These are phyloP conservation scores for Chrysosporium keratinophilum DNA, from an alignment of 2,329 filamentous ascomycete species.

Conservation along the genomic window DNA sequence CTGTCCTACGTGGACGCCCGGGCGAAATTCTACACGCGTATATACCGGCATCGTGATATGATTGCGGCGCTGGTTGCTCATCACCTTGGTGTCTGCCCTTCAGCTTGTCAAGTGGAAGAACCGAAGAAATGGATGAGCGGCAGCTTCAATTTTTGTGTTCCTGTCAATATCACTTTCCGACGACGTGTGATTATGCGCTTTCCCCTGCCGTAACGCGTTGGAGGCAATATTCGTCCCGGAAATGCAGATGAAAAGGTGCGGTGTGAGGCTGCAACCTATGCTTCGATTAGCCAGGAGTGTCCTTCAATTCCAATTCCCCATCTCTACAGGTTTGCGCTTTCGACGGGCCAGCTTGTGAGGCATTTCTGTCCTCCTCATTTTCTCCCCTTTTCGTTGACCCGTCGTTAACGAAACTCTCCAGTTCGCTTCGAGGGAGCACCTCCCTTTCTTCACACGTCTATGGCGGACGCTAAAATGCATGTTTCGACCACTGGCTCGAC, in stretches of 20 bases:
- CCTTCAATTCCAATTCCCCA: slow-evolving; percentile 15
- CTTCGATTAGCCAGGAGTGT: slow-evolving; percentile 12
- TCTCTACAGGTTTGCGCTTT: slow-evolving; percentile 19
- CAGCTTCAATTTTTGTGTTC: slow-evolving; percentile 31
- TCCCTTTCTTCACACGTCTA: slow-evolving; percentile 3
- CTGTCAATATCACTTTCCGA: slow-evolving; percentile 1
- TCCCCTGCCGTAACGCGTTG: slow-evolving; percentile 10
- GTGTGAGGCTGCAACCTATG: slow-evolving; percentile 15
- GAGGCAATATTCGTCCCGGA: slow-evolving; percentile 9
- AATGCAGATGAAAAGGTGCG: slow-evolving; percentile 11
- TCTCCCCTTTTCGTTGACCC: background rate
- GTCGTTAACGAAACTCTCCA: background rate
- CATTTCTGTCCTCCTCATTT: background rate
- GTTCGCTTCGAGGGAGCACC: slow-evolving; percentile 2
- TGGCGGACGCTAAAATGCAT: slow-evolving; percentile 1
- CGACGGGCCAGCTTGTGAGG: slow-evolving; percentile 18
- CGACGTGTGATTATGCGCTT: slow-evolving; percentile 8
- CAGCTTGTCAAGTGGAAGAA: slow-evolving; percentile 9
- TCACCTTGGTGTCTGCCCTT: slow-evolving; percentile 13
- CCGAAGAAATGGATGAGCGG: slow-evolving; percentile 22
- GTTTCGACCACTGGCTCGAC: background rate
- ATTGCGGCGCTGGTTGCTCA: slow-evolving; percentile 13
- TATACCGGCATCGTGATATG: slow-evolving; percentile 9
- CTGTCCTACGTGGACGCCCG: slow-evolving; percentile 18
- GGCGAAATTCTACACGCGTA: slow-evolving; percentile 9